Evolutionary conservation across 345 rosid species (phyloP), one percentile per base, ranked within the genome.

Genomic region (Eutrema yunnanense): DNA sequence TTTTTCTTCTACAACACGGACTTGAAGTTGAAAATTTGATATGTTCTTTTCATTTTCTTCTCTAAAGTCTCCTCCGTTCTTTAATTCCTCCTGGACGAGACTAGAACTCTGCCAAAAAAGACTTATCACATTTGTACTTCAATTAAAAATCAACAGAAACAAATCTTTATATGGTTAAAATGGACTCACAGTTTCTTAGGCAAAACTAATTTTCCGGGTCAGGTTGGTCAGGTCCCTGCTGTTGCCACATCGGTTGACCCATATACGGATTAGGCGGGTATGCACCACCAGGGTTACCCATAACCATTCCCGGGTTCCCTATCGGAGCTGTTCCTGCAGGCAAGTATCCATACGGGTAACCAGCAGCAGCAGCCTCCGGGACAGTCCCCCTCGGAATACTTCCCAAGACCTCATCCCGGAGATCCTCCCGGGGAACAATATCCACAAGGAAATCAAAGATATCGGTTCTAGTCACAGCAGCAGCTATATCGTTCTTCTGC

Each of bases 401-500:
- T 37, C 80, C 76, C 51, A 94, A 82, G 13, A 84, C 93, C 75
- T 94, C 98, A 41, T 94, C 97, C 53, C 89, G 81, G 59, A 87
- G 75, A 78, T 94, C 98, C 90, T 94, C 98, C 67, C 98, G 72
- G 0, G 98, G 97, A 69, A 94, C 97, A 46, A 91, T 91, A 67
- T 91, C 97, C 47, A 94, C 98, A 60, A 94, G 78, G 73, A 91
- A 94, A 77, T 94, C 98, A 72, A 94, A 94, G 33, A 91, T 87
- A 72, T 94, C 98, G 2, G 98, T 94, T 84, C 93, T 84, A 8
- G 97, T 91, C 57, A 94, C 89, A 16, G 97, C 97, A 11, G 98
- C 97, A 0, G 97, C 98, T 19, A 94, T 91, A 70, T 94, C 98
- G 9, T 91, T 94, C 86, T 91, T 94, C 80, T 94, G 98, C 16